A percentile compares a stretch with the other conserved stretches of the same genome.
phyloP scores from a whole-genome alignment of 2,329 filamentous ascomycete species.

The Exophiala aquamarina region DNA sequence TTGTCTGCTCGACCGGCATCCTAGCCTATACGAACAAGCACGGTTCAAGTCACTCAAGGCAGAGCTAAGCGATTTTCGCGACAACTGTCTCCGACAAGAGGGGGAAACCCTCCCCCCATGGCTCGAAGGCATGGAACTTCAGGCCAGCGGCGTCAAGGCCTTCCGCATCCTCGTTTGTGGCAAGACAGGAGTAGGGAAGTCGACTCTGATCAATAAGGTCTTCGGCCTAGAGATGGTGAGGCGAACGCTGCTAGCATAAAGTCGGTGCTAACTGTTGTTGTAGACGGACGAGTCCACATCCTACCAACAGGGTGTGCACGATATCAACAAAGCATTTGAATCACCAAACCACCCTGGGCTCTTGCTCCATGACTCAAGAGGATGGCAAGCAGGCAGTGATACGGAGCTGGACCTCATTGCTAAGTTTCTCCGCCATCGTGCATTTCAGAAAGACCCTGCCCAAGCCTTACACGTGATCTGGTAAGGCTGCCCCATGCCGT shows the following conservation, averaged over 20 bases:
- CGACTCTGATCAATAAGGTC: conserved; percentile 34
- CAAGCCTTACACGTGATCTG: conserved; percentile 35
- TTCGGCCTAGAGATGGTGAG: conserved; percentile 34
- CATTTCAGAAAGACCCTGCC: conserved; percentile 30
- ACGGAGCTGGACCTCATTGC: conserved; percentile 32
- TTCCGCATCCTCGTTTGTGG: conserved; percentile 37
- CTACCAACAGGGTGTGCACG: conserved; percentile 33
- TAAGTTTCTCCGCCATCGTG: conserved; percentile 33
- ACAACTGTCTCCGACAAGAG: conserved; percentile 29
- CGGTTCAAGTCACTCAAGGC: conserved; percentile 27
- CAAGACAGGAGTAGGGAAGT: conserved; percentile 35
- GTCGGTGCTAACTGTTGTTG: too few relatives aligned
- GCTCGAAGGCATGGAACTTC: conserved; percentile 28
- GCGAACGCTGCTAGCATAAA: too few relatives aligned
- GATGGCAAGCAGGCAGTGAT: conserved; percentile 36
- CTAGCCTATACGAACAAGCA: conserved; percentile 30
- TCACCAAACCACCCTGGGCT: conserved; percentile 35
- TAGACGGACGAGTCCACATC: conserved; percentile 28
- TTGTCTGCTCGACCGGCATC: conserved; percentile 32
- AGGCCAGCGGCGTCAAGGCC: conserved; percentile 28
- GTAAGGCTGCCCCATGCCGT: conserved; percentile 14
- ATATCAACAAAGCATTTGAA: conserved; percentile 34
- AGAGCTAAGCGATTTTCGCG: conserved; percentile 22
- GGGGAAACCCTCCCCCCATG: conserved; percentile 30
- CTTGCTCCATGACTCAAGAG: conserved; percentile 37